These are phyloP conservation scores for Trichoderma sp. DNA, from an alignment of 2,329 filamentous ascomycete genomes.

Conservation along the genomic window DNA sequence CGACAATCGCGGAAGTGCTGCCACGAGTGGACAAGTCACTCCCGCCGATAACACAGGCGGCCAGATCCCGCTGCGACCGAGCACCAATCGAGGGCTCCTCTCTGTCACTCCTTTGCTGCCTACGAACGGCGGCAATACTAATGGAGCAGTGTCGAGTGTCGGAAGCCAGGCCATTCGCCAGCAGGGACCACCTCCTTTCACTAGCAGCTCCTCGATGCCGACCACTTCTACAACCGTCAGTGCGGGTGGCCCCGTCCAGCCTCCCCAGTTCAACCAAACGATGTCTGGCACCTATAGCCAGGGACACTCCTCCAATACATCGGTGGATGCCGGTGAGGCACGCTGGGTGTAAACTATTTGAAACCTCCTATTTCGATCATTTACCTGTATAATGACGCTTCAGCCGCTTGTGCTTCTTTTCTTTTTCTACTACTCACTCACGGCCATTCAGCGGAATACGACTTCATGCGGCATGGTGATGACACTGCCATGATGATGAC, in stretches of 20 bases:
- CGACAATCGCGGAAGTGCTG: conserved; percentile 46
- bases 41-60: conserved; percentile 52
- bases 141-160: conserved; percentile 25
- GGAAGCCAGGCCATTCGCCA: conserved; percentile 31
- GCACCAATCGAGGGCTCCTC: conserved; percentile 43
- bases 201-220: conserved; percentile 32
- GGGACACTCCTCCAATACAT: conserved; percentile 25
- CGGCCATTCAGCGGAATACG: conserved; percentile 26
- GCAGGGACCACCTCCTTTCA: conserved; percentile 34
- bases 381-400: conserved; percentile 36
- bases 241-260: conserved; percentile 27
- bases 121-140: conserved; percentile 21
- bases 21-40: conserved; percentile 49
- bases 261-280: conserved; percentile 31
- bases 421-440: conserved; percentile 9
- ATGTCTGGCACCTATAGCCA: conserved; percentile 28
- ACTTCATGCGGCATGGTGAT: conserved; percentile 35
- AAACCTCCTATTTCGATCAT: conserved; percentile 26
- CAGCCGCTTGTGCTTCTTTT: conserved; percentile 23
- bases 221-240: conserved; percentile 30
- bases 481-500: conserved; percentile 42
- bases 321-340: conserved; percentile 33
- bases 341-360: conserved; percentile 39
- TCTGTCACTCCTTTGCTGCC: conserved; percentile 39
- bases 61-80: conserved; percentile 49